Base-by-base conservation (phyloP, 129 eudicot genomes). In the Tagetes erecta region DNA sequence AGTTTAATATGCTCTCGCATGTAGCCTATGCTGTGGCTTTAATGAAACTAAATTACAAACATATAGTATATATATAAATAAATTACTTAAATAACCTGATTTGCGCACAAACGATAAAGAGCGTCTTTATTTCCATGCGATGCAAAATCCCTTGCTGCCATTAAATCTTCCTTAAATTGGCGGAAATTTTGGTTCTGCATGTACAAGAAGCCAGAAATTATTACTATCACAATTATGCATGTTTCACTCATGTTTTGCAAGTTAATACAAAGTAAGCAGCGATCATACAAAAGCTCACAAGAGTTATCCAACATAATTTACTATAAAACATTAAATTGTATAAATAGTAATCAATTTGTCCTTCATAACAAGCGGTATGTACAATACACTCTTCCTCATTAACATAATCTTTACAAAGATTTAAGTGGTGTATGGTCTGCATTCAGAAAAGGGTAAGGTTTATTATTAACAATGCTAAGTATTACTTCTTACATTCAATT, bases 171-270 rank as follows among this genome's bases (percentile, higher is more conserved):
- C 93, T 78, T 94, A 79, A 80, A 88, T 69, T 10, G 71, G 47
- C 84, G 83, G 51, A 83, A 91, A 36, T 63, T 70, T 78, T 74
- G 66, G 82, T 80, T 87, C 98, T 94, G 91, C 82, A 73, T 36
- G 53, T 71, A 55, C n/a, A 83, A 73, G 62, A 8, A 82, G 68
- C 55, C 45, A 71, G 27, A 57, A 57, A 41, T 68, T 11, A 20
- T 70, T 41, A 76, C 52, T 20, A 63, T 53, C 64, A 36, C 41
- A 51, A 52, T 11, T 41, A 52, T 40, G 67, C 67, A 56, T 14
- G 36, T 35, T 27, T 69, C 46, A 69, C 13, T 69, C 4, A 35
- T 36, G 30, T 0, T 49, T 8, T 49, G 46, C 46, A 35, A 36
- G 27, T 69, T 12, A 50, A 35, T 53, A 30, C 71, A 49, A 45